Base-by-base conservation (phyloP, 2,329 filamentous ascomycete species). In the Dactylellina haptotyla region DNA sequence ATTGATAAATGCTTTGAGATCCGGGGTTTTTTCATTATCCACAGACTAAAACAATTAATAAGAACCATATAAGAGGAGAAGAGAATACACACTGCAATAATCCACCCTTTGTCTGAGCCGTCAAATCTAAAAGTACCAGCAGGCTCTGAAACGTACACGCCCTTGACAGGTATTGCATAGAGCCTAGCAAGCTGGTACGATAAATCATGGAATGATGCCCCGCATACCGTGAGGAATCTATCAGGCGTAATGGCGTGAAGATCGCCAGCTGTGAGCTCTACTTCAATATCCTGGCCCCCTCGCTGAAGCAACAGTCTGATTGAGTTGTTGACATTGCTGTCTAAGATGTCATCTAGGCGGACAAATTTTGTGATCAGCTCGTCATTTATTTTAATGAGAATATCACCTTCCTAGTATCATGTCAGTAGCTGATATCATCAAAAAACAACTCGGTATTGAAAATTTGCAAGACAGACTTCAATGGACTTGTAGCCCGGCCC, bases 131-230 rank as follows among this genome's bases (percentile, higher is more conserved):
- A 99, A 0, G 95, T 97, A 1, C 95, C 95, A 1, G 92, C 90
- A 3, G 94, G 92, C 81, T 99, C 95, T 79, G 93, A 98, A 70
- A 98, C 90, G 80, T 92, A 99, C 16, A 99, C 93, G 32, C 95
- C 95, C 80, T 93, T 90, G 78, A 93, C 90, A 8, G 93, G 89
- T 67, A 99, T 93, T 32, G 93, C 94, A 80, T 97, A 98, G 3
- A 97, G 86, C 8, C 95, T 89, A n/a, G 95, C 93, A 82, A 98
- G 93, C 80, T 99, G 95, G 81, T 99, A 99, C 0, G 96, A 99
- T 16, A 99, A 84, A 80, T 96, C 88, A 82, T 99, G 96, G 84
- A 99, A 98, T 70, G 93, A 94, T 23, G 89, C 95, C 18, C 95
- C 96, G 43, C 93, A 92, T 45, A 98, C 94, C 3, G 93, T 92